A percentile compares a stretch with the other conserved stretches of the same genome.
phyloP scores from a whole-genome alignment of 306 rosid species.

The Styphnolobium japonicum region DNA sequence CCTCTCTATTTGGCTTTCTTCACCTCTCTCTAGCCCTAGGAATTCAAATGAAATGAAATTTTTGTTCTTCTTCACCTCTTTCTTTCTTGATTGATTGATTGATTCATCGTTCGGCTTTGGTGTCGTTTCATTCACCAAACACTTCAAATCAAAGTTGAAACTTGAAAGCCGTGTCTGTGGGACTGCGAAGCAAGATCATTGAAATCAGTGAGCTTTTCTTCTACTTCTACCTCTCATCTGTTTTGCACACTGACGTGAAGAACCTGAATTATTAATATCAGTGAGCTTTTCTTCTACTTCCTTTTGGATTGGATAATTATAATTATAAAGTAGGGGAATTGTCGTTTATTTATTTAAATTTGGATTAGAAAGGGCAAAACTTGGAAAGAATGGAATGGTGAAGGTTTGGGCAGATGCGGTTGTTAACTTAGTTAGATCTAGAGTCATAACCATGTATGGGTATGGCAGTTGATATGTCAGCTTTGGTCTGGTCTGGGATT shows the following conservation, averaged over 20 bases:
- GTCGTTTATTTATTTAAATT: not conserved
- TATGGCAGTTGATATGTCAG: not conserved
- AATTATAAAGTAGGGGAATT: not conserved
- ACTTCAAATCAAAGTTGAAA: not conserved
- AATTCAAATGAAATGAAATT: not conserved
- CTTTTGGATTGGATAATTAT: not conserved
- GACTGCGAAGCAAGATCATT: not conserved
- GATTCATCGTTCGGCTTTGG: not conserved
- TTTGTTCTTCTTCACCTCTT: not conserved
- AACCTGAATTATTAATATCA: not conserved
- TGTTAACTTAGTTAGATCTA: constrained; percentile 28
- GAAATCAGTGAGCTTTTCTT: not conserved
- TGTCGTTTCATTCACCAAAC: not conserved
- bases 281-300: not conserved
- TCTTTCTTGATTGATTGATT: not conserved
- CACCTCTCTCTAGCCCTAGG: no score
- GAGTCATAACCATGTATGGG: not conserved
- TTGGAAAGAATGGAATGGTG: not conserved
- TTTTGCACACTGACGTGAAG: not conserved
- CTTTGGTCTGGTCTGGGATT: not conserved
- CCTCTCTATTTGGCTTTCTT: no score
- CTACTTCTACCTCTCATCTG: not conserved
- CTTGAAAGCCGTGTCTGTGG: not conserved
- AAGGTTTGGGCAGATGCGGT: not conserved
- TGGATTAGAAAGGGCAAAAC: not conserved